Evolutionary conservation across 306 rosid species (phyloP).

Genomic region (Quercus mongolica): DNA sequence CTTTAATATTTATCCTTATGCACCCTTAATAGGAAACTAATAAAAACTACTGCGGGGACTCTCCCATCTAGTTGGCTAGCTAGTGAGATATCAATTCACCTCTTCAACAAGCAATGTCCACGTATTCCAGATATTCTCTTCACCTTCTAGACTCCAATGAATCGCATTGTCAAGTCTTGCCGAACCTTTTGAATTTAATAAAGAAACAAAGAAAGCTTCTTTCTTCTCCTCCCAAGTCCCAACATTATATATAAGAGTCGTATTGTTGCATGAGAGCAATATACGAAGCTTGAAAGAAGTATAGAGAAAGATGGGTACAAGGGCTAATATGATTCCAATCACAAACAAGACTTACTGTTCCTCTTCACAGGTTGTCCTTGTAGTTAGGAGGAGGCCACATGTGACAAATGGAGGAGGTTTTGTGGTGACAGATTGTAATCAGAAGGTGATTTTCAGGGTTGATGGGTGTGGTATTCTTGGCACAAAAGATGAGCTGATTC

Average conservation of each 20-base stretch:
- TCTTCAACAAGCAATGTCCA: conserved; percentile 36
- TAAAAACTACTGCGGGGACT: background rate
- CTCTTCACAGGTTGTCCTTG: conserved; percentile 47
- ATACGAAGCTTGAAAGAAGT: background rate
- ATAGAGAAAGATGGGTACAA: background rate
- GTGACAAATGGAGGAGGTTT: conserved; percentile 86
- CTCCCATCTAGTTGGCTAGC: background rate
- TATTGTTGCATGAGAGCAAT: background rate
- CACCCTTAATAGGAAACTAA: background rate
- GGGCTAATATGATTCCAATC: conserved; percentile 31
- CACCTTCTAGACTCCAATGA: conserved; percentile 4
- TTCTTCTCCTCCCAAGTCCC: background rate
- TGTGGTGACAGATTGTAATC: conserved; percentile 71
- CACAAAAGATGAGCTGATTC: conserved; percentile 54
- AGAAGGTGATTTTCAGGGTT: conserved; percentile 66
- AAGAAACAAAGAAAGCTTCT: no score
- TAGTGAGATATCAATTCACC: background rate
- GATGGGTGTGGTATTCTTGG: conserved; percentile 90
- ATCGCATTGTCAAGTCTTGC: conserved; percentile 50
- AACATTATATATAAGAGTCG: background rate
- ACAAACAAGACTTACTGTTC: conserved; percentile 75
- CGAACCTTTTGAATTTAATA: conserved; percentile 35
- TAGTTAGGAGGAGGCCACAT: conserved; percentile 73
- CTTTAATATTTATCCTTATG: background rate
- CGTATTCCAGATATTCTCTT: conserved; percentile 9